phyloP scores from a whole-genome alignment of 306 rosid genomes.

The Erythrophleum fordii region DNA sequence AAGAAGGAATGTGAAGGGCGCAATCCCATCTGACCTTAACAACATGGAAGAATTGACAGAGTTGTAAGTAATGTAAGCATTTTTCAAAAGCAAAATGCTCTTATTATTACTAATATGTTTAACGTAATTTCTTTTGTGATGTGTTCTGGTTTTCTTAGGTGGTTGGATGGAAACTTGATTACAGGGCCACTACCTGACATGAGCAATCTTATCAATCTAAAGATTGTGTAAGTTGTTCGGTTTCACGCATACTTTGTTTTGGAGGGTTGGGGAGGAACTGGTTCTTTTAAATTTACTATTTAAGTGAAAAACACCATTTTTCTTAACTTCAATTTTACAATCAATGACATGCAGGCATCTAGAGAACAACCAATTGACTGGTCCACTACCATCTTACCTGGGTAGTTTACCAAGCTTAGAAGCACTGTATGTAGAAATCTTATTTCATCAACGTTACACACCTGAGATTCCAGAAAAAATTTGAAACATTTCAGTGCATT shows the following conservation, averaged over 20 bases:
- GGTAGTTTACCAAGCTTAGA: slow-evolving; percentile 77
- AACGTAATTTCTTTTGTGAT: slow-evolving; percentile 25
- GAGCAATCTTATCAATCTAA: slow-evolving; percentile 77
- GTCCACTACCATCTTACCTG: slow-evolving; percentile 78
- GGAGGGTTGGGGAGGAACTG: background rate
- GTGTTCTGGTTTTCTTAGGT: slow-evolving; percentile 54
- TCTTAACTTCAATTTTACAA: background rate
- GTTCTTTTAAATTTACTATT: slow-evolving; percentile 28
- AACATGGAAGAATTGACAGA: slow-evolving; percentile 75
- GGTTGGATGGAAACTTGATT: slow-evolving; percentile 81
- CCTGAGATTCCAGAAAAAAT: slow-evolving; percentile 19
- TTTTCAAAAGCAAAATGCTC: background rate
- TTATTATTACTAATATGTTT: background rate
- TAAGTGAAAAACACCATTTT: slow-evolving; percentile 18
- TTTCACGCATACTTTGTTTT: background rate
- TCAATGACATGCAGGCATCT: slow-evolving; percentile 72
- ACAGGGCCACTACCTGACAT: slow-evolving; percentile 86
- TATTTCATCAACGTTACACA: slow-evolving; percentile 25
- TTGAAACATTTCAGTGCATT: slow-evolving; percentile 29
- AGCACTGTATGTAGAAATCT: slow-evolving; percentile 73
- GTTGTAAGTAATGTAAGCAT: slow-evolving; percentile 66
- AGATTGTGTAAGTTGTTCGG: slow-evolving; percentile 76
- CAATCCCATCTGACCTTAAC: slow-evolving; percentile 72
- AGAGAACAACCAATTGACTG: slow-evolving; percentile 85
- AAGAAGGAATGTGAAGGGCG: slow-evolving; percentile 66